Conservation (phyloP, 2,329 filamentous ascomycete genomes). For the Capronia coronata region DNA sequence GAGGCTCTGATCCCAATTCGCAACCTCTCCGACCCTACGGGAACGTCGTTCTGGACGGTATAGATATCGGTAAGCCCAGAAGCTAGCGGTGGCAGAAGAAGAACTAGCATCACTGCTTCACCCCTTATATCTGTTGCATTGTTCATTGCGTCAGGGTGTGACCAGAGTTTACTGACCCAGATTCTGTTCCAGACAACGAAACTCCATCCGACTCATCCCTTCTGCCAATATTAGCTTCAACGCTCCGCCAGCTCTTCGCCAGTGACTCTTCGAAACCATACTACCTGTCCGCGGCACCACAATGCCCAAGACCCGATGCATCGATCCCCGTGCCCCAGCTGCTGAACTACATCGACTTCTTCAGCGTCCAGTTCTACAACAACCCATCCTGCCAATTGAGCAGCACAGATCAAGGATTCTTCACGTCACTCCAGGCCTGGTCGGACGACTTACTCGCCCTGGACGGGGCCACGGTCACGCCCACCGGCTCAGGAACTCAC, state of each 20-base stretch:
- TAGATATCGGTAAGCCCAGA: conserved; percentile 44
- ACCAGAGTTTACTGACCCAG: too few relatives aligned
- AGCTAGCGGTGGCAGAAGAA: neutral
- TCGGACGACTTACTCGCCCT: conserved; percentile 4
- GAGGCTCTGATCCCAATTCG: conserved; percentile 32
- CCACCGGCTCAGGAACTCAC: too few relatives aligned
- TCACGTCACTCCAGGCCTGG: conserved; percentile 18
- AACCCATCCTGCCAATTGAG: conserved; percentile 24
- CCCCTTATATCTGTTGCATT: too few relatives aligned
- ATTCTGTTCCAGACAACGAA: conserved; percentile 21
- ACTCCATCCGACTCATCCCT: conserved; percentile 4
- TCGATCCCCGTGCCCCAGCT: conserved; percentile 20
- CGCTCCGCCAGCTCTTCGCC: conserved; percentile 17
- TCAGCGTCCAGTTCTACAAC: conserved; percentile 28
- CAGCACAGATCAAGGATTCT: conserved; percentile 15
- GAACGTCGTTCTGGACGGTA: conserved; percentile 44
- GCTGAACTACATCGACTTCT: conserved; percentile 19
- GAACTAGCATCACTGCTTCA: neutral
- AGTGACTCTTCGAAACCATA: conserved; percentile 31
- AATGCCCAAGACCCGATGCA: conserved; percentile 45
- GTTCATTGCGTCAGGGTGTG: too few relatives aligned
- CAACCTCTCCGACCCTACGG: conserved; percentile 46
- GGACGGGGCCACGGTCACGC: too few relatives aligned
- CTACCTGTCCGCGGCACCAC: conserved; percentile 51
- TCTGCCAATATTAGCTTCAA: conserved; percentile 10